Percentiles rank a stretch among this genome's conserved stretches.
phyloP scores from a whole-genome alignment of 2,329 filamentous ascomycete species.

The Kalmusia sp. region DNA sequence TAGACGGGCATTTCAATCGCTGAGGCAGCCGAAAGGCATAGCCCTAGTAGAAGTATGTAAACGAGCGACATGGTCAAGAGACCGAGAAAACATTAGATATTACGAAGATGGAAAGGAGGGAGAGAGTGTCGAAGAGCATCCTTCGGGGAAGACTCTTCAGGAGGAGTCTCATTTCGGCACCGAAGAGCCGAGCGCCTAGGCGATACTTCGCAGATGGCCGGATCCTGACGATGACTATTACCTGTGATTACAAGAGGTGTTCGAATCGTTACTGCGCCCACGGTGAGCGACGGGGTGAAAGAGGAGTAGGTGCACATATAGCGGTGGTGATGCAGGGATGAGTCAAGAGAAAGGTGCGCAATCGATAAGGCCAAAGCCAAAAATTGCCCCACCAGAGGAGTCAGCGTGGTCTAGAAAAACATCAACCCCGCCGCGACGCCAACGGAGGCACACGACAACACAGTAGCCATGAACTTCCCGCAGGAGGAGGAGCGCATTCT shows the following conservation, averaged over 20 bases:
- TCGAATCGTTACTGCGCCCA: too few species aligned
- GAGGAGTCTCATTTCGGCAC: background rate
- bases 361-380: constrained; percentile 29
- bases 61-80: background rate
- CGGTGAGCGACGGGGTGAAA: too few species aligned
- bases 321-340: background rate
- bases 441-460: constrained; percentile 25
- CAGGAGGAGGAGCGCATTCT: constrained; percentile 88
- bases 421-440: constrained; percentile 35
- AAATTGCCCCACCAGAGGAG: constrained; percentile 27
- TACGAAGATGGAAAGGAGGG: background rate
- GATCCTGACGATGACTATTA: too few species aligned
- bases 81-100: background rate
- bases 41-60: background rate
- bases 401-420: constrained; percentile 33
- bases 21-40: background rate
- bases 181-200: background rate
- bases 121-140: background rate
- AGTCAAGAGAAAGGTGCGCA: constrained; percentile 9
- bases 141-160: background rate
- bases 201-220: background rate
- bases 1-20: constrained; percentile 4
- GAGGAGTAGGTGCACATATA: background rate
- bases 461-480: constrained; percentile 90
- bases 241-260: too few species aligned